These are phyloP conservation scores for Auricularia heimuer DNA, from an alignment of 768 basidiomycete genomes.

Conservation along the genomic window DNA sequence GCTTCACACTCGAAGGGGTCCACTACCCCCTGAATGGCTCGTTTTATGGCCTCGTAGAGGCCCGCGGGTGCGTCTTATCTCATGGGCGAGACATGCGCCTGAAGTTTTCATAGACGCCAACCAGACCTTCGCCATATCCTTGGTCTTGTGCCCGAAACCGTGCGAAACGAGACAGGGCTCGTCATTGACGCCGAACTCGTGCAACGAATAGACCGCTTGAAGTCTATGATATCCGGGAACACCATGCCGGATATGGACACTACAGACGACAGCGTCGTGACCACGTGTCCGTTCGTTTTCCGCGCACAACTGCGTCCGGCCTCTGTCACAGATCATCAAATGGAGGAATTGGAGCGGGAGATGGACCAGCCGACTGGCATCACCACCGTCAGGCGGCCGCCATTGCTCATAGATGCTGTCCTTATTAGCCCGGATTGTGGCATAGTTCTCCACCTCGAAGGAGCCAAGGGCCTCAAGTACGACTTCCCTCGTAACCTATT, in stretches of 20 bases:
- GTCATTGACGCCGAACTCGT: constrained; percentile 51
- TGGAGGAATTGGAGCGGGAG: constrained; percentile 67
- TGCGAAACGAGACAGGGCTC: constrained; percentile 48
- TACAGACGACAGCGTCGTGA: constrained; percentile 39
- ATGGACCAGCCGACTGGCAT: constrained; percentile 65
- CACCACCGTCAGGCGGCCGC: constrained; percentile 46
- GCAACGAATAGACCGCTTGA: constrained; percentile 48
- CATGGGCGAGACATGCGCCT: not conserved
- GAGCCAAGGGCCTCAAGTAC: constrained; percentile 62
- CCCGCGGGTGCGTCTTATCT: constrained; percentile 39
- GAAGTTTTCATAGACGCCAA: constrained; percentile 28
- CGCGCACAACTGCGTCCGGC: constrained; percentile 55
- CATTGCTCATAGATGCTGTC: constrained; percentile 50
- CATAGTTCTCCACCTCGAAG: constrained; percentile 53
- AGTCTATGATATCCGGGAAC: constrained; percentile 56
- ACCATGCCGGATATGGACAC: constrained; percentile 21
- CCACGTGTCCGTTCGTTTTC: constrained; percentile 55
- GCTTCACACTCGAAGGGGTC: constrained; percentile 66
- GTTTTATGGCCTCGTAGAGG: constrained; percentile 65
- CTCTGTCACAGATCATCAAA: constrained; percentile 38
- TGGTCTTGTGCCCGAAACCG: constrained; percentile 46
- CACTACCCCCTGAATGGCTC: constrained; percentile 67
- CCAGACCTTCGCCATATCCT: constrained; percentile 63
- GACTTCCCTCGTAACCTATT: constrained; percentile 6
- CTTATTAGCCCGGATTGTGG: constrained; percentile 76